Evolutionary conservation across 176 grass and related monocot genomes (phyloP), one percentile per base, ranked within the genome.

Genomic region (Alopecurus myosuroides): DNA sequence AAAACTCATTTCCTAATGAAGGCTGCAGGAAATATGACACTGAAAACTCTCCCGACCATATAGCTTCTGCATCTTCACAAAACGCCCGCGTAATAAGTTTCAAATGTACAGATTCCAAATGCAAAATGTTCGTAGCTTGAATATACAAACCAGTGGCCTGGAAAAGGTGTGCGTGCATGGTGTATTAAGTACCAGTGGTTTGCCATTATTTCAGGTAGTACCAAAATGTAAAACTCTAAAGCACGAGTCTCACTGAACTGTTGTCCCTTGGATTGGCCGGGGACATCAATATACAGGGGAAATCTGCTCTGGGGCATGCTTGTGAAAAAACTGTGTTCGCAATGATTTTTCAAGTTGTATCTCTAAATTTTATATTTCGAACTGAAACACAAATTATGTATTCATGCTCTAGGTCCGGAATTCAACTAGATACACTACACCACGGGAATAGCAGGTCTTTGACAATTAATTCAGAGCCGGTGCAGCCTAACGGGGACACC

Each of bases 401-500:
- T 56, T 37, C 35, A 23, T 23, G 66, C 20, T 69, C 20, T 69
- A 56, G 35, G 36, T 13, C 11, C 35, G 36, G 20, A 20, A 40
- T 70, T 40, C 66, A 70, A 25, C 36, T 7, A 70, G 36, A 7
- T 25, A 37, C 20, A 22, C 35, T 25, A 23, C 11, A 13, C 35
- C 20, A 69, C 4, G 35, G 20, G 20, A 40, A 39, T n/a, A 68
- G 13, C 18, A 7, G 19, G 30, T 67, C 9, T 34, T 33, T 35
- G 12, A 48, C 58, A 28, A 25, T 18, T 9, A 13, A 9, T 71
- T 82, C 46, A 55, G 64, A 83, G 73, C 10, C 86, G 50, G 4
- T 28, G 74, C 41, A 94, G 34, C 82, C 50, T 76, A 3, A 91
- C 29, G 9, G 60, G 85, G 44, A 80, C 79, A 7, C 83, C 87